Percentiles rank a stretch among this genome's conserved stretches.
These are phyloP conservation scores for Leptographium wingfieldii DNA, from an alignment of 2,329 filamentous ascomycete species.

Conservation along the genomic window DNA sequence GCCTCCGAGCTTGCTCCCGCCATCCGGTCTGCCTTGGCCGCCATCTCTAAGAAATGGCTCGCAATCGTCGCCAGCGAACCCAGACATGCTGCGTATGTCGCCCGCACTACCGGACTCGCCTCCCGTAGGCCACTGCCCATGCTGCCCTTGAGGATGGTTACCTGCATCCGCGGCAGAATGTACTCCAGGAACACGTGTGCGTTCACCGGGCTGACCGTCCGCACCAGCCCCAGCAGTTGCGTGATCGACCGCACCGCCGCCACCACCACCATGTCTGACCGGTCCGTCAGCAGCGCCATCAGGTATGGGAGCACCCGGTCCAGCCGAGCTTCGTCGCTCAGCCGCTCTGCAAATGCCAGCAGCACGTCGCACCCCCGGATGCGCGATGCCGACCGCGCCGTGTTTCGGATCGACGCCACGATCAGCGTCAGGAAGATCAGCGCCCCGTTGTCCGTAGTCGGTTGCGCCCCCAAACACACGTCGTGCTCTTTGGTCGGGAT, in stretches of 20 bases:
- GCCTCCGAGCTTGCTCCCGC: conserved; percentile 3
- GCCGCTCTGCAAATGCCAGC: conserved; percentile 75
- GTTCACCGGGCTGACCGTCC: conserved; percentile 70
- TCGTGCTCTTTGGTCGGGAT: conserved; percentile 74
- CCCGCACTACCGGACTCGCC: conserved; percentile 52
- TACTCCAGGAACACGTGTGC: conserved; percentile 58
- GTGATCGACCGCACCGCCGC: conserved; percentile 78
- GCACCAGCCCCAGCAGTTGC: conserved; percentile 76
- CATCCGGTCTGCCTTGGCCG: conserved; percentile 20
- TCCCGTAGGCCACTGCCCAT: conserved; percentile 3
- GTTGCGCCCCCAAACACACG: conserved; percentile 46
- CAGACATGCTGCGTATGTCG: conserved; percentile 86
- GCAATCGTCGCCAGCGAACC: conserved; percentile 81
- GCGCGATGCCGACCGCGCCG: conserved; percentile 75
- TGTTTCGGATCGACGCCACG: conserved; percentile 79
- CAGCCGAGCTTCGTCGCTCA: conserved; percentile 91
- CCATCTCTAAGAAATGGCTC: conserved; percentile 64
- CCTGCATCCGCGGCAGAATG: conserved; percentile 50
- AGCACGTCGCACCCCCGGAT: conserved; percentile 84
- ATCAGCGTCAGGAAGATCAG: conserved; percentile 84
- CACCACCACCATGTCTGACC: conserved; percentile 71
- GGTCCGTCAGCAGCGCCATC: conserved; percentile 69
- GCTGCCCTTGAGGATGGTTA: conserved; percentile 26
- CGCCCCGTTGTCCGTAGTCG: conserved; percentile 71
- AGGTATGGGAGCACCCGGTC: conserved; percentile 88